Conservation (phyloP, 163 green algal genomes). For the Volvox carteri region DNA sequence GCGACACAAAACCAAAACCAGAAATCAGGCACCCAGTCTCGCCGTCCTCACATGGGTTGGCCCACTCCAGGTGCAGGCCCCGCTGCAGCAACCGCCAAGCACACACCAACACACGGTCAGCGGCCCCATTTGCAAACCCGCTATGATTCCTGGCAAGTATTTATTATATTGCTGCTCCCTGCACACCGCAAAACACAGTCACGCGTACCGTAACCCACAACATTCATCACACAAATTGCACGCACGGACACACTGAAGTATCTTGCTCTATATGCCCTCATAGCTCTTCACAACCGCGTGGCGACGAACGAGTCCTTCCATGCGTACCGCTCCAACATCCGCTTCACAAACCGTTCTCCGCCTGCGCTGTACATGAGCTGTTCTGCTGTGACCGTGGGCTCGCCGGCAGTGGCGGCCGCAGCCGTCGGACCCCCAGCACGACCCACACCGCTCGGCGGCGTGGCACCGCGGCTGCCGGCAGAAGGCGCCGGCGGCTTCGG, state of each 20-base stretch:
- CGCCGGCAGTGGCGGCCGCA: neutral
- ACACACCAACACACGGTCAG: too few species aligned
- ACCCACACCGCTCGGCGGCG: neutral
- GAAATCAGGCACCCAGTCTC: too few species aligned
- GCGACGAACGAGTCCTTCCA: conserved; percentile 68
- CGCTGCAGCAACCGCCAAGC: too few species aligned
- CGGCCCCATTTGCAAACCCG: too few species aligned
- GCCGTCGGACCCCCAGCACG: neutral
- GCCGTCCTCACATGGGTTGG: too few species aligned
- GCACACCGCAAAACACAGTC: too few species aligned
- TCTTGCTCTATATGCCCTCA: neutral
- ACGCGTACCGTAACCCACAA: too few species aligned
- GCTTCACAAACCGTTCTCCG: conserved; percentile 63
- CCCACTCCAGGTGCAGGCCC: too few species aligned
- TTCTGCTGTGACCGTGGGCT: conserved; percentile 51
- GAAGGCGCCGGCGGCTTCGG: neutral
- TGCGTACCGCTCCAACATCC: conserved; percentile 66
- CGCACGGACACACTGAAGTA: neutral
- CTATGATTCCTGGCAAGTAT: too few species aligned
- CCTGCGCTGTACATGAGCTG: conserved; percentile 70
- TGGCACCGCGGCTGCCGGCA: neutral
- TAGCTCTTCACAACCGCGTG: conserved; percentile 35
- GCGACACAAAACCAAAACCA: too few species aligned
- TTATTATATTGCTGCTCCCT: too few species aligned
- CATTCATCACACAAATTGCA: neutral